Evolutionary conservation across 148 eudicot genomes (phyloP).

Genomic region (Cornus florida): DNA sequence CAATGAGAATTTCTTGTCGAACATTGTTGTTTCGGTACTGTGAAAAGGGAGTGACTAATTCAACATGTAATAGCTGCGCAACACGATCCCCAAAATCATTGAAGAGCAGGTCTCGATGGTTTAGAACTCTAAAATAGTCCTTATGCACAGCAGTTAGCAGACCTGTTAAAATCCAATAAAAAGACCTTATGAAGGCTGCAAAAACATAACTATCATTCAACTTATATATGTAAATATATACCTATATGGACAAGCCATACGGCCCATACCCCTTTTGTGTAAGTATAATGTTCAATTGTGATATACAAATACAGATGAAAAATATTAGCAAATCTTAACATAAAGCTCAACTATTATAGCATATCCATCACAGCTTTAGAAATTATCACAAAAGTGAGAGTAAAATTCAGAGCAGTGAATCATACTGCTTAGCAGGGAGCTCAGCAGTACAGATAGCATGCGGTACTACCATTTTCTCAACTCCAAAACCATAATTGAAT

Average conservation of each 20-base stretch:
- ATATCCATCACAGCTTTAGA: neutral
- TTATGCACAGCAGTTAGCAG: conserved; percentile 87
- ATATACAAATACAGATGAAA: neutral
- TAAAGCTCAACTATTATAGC: neutral
- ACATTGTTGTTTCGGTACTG: conserved; percentile 56
- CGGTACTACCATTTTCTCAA: neutral
- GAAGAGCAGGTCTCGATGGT: conserved; percentile 66
- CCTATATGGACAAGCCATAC: no score
- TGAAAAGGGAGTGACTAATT: conserved; percentile 61
- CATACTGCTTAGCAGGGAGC: neutral
- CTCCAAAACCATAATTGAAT: neutral
- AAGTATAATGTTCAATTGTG: neutral
- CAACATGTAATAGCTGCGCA: conserved; percentile 94
- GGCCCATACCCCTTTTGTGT: no score
- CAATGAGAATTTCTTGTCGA: conserved; percentile 79
- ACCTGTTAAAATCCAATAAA: conserved; percentile 45
- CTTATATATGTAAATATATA: no score
- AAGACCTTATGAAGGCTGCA: neutral
- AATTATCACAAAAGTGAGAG: neutral
- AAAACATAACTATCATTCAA: neutral
- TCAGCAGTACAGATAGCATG: neutral
- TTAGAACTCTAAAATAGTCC: conserved; percentile 78
- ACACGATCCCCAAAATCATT: conserved; percentile 95
- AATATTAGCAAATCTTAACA: neutral
- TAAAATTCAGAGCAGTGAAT: neutral